Percentiles rank a stretch among this genome's conserved stretches.
phyloP scores from a whole-genome alignment of 768 basidiomycete species.

The Psilocybe azurescens region DNA sequence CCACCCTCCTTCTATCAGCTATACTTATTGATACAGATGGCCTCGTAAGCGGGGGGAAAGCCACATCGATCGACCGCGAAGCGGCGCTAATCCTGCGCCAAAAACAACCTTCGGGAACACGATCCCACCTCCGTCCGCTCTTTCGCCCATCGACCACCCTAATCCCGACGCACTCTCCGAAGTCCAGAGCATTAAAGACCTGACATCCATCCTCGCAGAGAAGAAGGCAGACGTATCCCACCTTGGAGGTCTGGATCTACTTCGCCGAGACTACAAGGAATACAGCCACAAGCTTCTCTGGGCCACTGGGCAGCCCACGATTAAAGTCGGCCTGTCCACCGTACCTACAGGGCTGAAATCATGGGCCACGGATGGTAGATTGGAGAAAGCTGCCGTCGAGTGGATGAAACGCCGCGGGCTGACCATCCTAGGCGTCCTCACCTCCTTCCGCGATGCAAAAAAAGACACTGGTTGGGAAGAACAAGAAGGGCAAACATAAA shows the following conservation, averaged over 20 bases:
- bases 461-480: conserved; percentile 37
- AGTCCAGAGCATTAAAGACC: conserved; percentile 47
- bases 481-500: conserved; percentile 52
- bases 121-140: conserved; percentile 65
- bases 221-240: conserved; percentile 75
- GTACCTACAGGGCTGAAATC: conserved; percentile 72
- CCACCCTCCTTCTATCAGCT: conserved; percentile 78
- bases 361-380: conserved; percentile 53
- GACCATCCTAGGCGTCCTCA: conserved; percentile 79
- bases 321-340: conserved; percentile 80
- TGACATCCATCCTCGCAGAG: conserved; percentile 50
- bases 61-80: conserved; percentile 61
- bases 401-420: conserved; percentile 76
- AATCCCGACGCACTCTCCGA: conserved; percentile 39
- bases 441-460: conserved; percentile 61
- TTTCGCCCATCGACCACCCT: conserved; percentile 35
- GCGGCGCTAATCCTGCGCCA: conserved; percentile 62
- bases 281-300: conserved; percentile 60
- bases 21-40: conserved; percentile 90
- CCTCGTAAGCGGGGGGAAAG: conserved; percentile 80
- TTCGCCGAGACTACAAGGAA: conserved; percentile 96
- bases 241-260: conserved; percentile 74
- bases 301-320: conserved; percentile 35
- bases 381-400: conserved; percentile 42
- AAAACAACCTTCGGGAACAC: conserved; percentile 62